Evolutionary conservation across 352 stramenopile genomes (phyloP).

Genomic region (Phytophthora podocarpi): DNA sequence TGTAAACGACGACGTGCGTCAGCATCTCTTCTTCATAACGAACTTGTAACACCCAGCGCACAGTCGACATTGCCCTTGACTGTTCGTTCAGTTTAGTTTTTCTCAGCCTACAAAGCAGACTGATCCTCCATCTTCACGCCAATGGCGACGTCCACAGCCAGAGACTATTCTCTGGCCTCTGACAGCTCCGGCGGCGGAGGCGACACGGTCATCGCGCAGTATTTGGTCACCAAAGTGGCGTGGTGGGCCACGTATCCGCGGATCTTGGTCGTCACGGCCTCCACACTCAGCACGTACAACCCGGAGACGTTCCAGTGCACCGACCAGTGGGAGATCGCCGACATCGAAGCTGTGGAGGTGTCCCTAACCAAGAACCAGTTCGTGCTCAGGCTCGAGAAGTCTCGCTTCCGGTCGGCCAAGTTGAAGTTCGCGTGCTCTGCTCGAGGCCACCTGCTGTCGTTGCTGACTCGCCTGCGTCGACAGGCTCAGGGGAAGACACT

Average conservation of each 20-base stretch:
- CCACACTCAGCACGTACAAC: slow-evolving; percentile 66
- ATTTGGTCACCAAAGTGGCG: slow-evolving; percentile 67
- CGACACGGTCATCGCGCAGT: slow-evolving; percentile 63
- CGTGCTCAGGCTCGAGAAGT: slow-evolving; percentile 62
- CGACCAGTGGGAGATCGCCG: slow-evolving; percentile 67
- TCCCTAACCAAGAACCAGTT: slow-evolving; percentile 53
- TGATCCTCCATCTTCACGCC: slow-evolving; percentile 5
- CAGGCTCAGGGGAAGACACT: slow-evolving; percentile 49
- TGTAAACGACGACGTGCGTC: background rate
- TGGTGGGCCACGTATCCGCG: slow-evolving; percentile 71
- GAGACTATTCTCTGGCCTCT: slow-evolving; percentile 4
- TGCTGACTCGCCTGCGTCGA: slow-evolving; percentile 52
- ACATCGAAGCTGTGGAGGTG: slow-evolving; percentile 63
- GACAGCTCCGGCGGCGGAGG: slow-evolving; percentile 11
- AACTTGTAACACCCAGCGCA: too few relatives aligned
- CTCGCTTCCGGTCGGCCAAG: slow-evolving; percentile 58
- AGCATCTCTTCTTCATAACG: too few relatives aligned
- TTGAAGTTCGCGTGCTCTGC: slow-evolving; percentile 65
- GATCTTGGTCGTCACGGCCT: slow-evolving; percentile 58
- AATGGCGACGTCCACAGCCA: slow-evolving; percentile 28
- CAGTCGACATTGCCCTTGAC: background rate
- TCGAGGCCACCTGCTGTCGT: slow-evolving; percentile 56
- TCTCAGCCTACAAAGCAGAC: slow-evolving; percentile 6
- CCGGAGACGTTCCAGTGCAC: slow-evolving; percentile 73
- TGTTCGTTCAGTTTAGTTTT: slow-evolving; percentile 8